These are phyloP conservation scores for Mucor plumbeus DNA, from an alignment of 371 early-diverging fungal genomes.

Conservation along the genomic window DNA sequence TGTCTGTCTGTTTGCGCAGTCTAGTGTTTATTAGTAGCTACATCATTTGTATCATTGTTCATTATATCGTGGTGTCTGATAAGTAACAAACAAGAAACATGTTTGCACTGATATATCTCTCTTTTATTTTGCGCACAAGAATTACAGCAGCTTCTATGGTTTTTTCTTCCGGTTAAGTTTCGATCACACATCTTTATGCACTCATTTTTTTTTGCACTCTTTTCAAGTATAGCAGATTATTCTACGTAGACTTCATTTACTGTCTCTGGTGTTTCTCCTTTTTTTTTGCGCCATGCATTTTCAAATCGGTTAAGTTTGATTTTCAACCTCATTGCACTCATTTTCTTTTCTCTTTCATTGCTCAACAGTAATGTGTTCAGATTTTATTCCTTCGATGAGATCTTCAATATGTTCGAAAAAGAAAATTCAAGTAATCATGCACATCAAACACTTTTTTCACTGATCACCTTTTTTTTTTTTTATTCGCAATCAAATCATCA, in stretches of 20 bases:
- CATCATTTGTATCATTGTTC: not conserved
- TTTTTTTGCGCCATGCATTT: not conserved
- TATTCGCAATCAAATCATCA: not conserved
- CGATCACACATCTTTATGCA: not conserved
- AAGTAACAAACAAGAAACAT: not conserved
- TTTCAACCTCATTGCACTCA: not conserved
- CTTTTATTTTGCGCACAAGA: not conserved
- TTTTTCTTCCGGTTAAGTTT: not conserved
- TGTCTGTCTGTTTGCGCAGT: not conserved
- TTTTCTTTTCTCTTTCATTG: not conserved
- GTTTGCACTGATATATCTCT: slow-evolving; percentile 4
- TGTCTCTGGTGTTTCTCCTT: not conserved
- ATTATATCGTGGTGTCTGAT: not conserved
- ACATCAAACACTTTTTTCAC: not conserved
- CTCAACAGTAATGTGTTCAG: not conserved
- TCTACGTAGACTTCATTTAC: not conserved
- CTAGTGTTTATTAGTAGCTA: not conserved
- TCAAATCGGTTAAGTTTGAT: not conserved
- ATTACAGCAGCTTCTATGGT: not conserved
- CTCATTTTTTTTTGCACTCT: not conserved
- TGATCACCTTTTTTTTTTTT: not conserved
- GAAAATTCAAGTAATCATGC: not conserved
- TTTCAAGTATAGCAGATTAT: not conserved
- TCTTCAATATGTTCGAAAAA: not conserved
- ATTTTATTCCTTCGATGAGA: not conserved